Base-by-base conservation (phyloP, 2,329 filamentous ascomycete genomes). In the Samsoniella hepiali region DNA sequence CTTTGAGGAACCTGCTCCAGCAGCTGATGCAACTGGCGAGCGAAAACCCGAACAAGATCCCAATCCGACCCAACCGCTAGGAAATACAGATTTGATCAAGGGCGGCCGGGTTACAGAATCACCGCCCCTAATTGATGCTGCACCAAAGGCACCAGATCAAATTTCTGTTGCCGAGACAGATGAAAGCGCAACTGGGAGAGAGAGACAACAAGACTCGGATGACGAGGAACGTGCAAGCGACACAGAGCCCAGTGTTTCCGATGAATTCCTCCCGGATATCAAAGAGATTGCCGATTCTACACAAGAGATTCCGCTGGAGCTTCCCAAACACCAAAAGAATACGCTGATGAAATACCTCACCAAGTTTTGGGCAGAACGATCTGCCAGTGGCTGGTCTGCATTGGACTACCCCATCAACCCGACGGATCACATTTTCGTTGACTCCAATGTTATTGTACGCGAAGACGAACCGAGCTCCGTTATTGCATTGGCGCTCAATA, bases 351-450 rank as follows among this genome's bases (percentile, higher is more conserved):
- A 96, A 73, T 93, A 97, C 79, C 82, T 99, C 53, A 95, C 93
- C 17, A 97, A 94, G 71, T 99, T 99, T 75, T 99, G 95, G 95
- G 96, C 95, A 2, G 96, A 99, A 76, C 87, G 95, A 60, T 98
- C 95, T 55, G 92, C 96, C 31, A 97, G 93, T 74, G 93, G 94
- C 44, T 99, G 95, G 95, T 85, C 90, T 6, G 86, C 90, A 29
- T 83, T 99, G 27, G 95, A 99, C 62, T 99, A 99, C 71, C 96
- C 96, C 3, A 84, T 98, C 66, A 90, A 86, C 67, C 82, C 89
- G 53, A 91, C 89, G 17, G 95, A 99, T 73, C 95, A 99, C 74
- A 93, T 99, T 55, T 98, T 98, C 77, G 91, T 93, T 61, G 93
- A 99, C 76, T 96, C 93, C 9, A 92, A 99, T 74, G 93, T 99